A percentile compares a stretch with the other conserved stretches of the same genome.
These are phyloP conservation scores for Psilocybe cubensis DNA, from an alignment of 768 basidiomycete species.

Conservation along the genomic window DNA sequence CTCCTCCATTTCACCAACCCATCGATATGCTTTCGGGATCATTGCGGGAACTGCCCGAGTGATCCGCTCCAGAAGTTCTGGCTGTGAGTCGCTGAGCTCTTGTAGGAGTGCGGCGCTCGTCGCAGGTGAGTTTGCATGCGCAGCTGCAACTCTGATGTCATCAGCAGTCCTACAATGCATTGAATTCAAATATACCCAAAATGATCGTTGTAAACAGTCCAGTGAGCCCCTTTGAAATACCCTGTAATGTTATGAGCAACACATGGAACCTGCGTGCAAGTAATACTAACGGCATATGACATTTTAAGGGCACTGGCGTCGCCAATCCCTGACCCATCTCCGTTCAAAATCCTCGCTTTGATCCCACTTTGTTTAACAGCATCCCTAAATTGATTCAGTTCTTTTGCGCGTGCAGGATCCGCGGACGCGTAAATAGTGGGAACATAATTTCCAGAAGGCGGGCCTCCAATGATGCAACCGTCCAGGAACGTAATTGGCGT, in stretches of 20 bases:
- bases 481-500: constrained; percentile 51
- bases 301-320: constrained; percentile 68
- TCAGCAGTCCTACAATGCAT: not conserved
- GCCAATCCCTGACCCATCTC: constrained; percentile 52
- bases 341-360: constrained; percentile 47
- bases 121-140: constrained; percentile 59
- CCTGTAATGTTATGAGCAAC: constrained; percentile 33
- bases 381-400: constrained; percentile 38
- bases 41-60: constrained; percentile 44
- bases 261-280: not conserved
- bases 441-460: constrained; percentile 49
- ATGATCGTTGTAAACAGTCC: constrained; percentile 61
- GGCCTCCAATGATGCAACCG: constrained; percentile 59
- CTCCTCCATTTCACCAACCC: constrained; percentile 67
- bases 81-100: constrained; percentile 52
- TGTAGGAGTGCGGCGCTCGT: constrained; percentile 59
- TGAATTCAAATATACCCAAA: constrained; percentile 41
- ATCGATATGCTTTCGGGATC: constrained; percentile 67
- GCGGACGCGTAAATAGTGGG: constrained; percentile 62
- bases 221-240: constrained; percentile 57
- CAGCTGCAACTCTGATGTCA: constrained; percentile 37
- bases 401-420: constrained; percentile 35
- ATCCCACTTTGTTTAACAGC: constrained; percentile 46
- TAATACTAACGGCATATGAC: constrained; percentile 58
- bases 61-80: constrained; percentile 43